phyloP scores from a whole-genome alignment of 805 yeast genomes.

The Candida pini region DNA sequence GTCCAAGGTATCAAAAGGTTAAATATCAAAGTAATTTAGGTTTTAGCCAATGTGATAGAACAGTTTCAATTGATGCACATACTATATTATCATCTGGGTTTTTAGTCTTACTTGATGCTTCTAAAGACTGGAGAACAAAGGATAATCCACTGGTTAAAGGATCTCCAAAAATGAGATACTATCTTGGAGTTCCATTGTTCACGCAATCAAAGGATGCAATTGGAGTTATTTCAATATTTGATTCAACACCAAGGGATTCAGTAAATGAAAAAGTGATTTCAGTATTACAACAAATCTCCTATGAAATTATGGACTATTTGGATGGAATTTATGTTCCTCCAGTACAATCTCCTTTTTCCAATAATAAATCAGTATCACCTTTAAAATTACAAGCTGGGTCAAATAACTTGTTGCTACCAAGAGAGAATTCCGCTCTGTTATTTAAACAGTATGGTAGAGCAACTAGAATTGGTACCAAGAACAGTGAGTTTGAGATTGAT shows the following conservation, averaged over 20 bases:
- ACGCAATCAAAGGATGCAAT: conserved; percentile 37
- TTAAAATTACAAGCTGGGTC: conserved; percentile 2
- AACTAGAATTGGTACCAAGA: conserved; percentile 33
- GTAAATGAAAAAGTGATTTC: conserved; percentile 32
- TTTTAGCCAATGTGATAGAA: conserved; percentile 46
- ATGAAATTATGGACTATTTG: conserved; percentile 38
- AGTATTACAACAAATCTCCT: conserved; percentile 33
- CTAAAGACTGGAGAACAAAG: conserved; percentile 64
- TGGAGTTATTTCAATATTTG: conserved; percentile 59
- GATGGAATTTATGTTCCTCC: conserved; percentile 26
- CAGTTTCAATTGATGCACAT: conserved; percentile 62
- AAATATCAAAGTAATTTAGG: conserved; percentile 45
- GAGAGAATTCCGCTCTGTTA: conserved; percentile 10
- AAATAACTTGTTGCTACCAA: conserved; percentile 6
- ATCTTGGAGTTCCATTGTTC: conserved; percentile 57
- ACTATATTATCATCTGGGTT: conserved; percentile 53
- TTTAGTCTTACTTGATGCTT: conserved; percentile 53
- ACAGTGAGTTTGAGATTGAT: conserved; percentile 54
- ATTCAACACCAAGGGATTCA: conserved; percentile 34
- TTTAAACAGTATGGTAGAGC: conserved; percentile 52
- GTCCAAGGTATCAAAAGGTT: conserved; percentile 40
- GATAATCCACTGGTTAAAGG: conserved; percentile 61
- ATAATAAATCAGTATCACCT: background rate
- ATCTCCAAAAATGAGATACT: conserved; percentile 53
- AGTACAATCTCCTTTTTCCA: background rate